These are phyloP conservation scores for Pelargonium fulgidum DNA, from an alignment of 441 rosid genomes.

Conservation along the genomic window DNA sequence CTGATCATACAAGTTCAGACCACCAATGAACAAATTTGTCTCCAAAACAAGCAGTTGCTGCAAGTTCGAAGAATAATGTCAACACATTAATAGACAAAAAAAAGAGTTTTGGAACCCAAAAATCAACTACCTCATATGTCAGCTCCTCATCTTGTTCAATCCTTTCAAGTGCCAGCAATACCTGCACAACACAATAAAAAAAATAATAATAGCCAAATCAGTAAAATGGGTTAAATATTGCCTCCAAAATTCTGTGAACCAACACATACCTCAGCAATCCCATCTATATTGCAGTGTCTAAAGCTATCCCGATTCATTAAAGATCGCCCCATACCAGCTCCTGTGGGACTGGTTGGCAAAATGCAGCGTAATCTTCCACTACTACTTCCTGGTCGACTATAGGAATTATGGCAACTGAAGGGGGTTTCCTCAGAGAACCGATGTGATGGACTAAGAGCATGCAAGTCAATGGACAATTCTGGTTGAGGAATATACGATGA, in stretches of 20 bases:
- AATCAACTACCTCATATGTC: constrained; percentile 57
- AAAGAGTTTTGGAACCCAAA: constrained; percentile 19
- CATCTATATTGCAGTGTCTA: constrained; percentile 57
- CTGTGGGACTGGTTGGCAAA: constrained; percentile 51
- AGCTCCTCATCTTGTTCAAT: constrained; percentile 76
- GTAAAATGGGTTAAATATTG: not conserved
- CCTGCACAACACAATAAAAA: constrained; percentile 36
- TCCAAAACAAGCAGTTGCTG: constrained; percentile 83
- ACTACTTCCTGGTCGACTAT: constrained; percentile 31
- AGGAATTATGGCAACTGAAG: constrained; percentile 24
- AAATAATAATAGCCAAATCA: not conserved
- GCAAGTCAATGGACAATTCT: constrained; percentile 37
- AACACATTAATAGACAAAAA: constrained; percentile 11
- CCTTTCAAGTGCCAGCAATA: constrained; percentile 74
- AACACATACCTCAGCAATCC: constrained; percentile 78
- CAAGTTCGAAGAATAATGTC: constrained; percentile 18
- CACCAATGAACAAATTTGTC: constrained; percentile 58
- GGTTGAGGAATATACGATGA: constrained; percentile 38
- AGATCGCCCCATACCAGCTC: constrained; percentile 38
- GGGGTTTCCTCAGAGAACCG: constrained; percentile 32
- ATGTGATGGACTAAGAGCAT: constrained; percentile 32
- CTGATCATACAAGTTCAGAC: constrained; percentile 68
- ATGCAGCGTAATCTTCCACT: constrained; percentile 34
- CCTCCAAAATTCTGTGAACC: constrained; percentile 5
- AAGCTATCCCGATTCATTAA: constrained; percentile 45